Evolutionary conservation across 1,139 yeast species (phyloP).

Genomic region (Hansenula sp.): DNA sequence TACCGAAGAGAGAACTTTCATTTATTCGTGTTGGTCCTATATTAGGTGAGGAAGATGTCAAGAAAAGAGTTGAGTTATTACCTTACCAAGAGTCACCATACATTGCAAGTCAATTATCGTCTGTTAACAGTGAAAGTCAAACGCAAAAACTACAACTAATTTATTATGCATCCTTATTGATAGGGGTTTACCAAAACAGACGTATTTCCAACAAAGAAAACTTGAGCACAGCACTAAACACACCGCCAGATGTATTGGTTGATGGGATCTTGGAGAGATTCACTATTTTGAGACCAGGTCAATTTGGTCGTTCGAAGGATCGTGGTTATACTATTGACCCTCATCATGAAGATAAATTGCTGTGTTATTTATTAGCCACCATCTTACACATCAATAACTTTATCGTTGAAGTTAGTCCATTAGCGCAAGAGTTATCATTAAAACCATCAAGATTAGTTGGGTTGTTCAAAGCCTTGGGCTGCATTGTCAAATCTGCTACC

Average conservation of each 20-base stretch:
- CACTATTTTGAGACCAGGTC: slow-evolving; percentile 60
- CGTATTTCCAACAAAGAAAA: slow-evolving; percentile 58
- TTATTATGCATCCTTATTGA: slow-evolving; percentile 72
- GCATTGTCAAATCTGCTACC: slow-evolving; percentile 70
- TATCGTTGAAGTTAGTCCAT: slow-evolving; percentile 70
- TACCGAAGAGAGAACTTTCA: slow-evolving; percentile 63
- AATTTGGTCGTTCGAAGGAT: slow-evolving; percentile 70
- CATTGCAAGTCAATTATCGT: slow-evolving; percentile 45
- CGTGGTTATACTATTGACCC: slow-evolving; percentile 80
- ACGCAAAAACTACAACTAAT: slow-evolving; percentile 62
- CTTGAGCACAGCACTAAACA: slow-evolving; percentile 57
- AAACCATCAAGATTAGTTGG: slow-evolving; percentile 72
- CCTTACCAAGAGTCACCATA: slow-evolving; percentile 60
- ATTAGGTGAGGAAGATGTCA: slow-evolving; percentile 45
- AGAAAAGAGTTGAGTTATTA: slow-evolving; percentile 49
- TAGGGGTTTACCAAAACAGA: slow-evolving; percentile 77
- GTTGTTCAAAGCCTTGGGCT: slow-evolving; percentile 80
- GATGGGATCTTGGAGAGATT: slow-evolving; percentile 72
- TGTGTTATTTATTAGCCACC: slow-evolving; percentile 73
- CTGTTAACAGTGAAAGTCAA: slow-evolving; percentile 40
- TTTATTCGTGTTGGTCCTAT: slow-evolving; percentile 59
- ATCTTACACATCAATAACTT: slow-evolving; percentile 76
- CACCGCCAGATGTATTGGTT: slow-evolving; percentile 69
- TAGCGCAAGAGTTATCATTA: slow-evolving; percentile 80
- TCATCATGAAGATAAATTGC: slow-evolving; percentile 76